These are phyloP conservation scores for Kodamaea jinghongensis DNA, from an alignment of 805 yeast species.

Conservation along the genomic window DNA sequence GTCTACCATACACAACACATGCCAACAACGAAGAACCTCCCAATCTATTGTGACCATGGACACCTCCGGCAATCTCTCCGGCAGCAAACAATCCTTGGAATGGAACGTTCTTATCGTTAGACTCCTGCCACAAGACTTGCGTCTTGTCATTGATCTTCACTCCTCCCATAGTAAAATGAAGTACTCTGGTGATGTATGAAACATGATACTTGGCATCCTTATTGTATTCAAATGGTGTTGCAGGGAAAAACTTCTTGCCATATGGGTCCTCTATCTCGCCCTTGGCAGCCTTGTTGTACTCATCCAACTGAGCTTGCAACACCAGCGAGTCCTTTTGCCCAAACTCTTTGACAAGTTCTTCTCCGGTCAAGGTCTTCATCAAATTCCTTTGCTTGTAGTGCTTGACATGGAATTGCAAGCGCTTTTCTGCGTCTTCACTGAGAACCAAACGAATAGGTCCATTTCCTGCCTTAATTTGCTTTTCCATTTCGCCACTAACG, in stretches of 20 bases:
- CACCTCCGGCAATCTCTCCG: slow-evolving; percentile 47
- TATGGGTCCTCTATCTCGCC: slow-evolving; percentile 39
- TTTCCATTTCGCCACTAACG: slow-evolving; percentile 56
- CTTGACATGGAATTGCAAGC: slow-evolving; percentile 49
- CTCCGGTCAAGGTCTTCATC: slow-evolving; percentile 47
- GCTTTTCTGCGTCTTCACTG: slow-evolving; percentile 44
- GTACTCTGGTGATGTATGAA: slow-evolving; percentile 53
- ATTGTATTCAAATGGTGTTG: slow-evolving; percentile 40
- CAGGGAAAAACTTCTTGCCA: slow-evolving; percentile 50
- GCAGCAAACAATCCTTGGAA: slow-evolving; percentile 41
- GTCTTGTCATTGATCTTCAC: slow-evolving; percentile 50
- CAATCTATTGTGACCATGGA: slow-evolving; percentile 44
- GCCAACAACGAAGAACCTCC: slow-evolving; percentile 45
- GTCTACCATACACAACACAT: slow-evolving; percentile 44
- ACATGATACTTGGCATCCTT: slow-evolving; percentile 43
- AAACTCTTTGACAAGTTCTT: slow-evolving; percentile 42
- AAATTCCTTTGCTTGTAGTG: slow-evolving; percentile 56
- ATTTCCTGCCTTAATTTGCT: slow-evolving; percentile 34
- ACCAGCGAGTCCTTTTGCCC: slow-evolving; percentile 21
- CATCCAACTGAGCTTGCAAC: slow-evolving; percentile 29
- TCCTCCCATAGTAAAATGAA: slow-evolving; percentile 74
- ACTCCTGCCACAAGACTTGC: slow-evolving; percentile 31
- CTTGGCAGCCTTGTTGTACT: slow-evolving; percentile 41
- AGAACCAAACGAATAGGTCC: slow-evolving; percentile 52
- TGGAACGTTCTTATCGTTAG: slow-evolving; percentile 20